Evolutionary conservation across 1,139 yeast species (phyloP).

Genomic region (Arxiozyma bovina): DNA sequence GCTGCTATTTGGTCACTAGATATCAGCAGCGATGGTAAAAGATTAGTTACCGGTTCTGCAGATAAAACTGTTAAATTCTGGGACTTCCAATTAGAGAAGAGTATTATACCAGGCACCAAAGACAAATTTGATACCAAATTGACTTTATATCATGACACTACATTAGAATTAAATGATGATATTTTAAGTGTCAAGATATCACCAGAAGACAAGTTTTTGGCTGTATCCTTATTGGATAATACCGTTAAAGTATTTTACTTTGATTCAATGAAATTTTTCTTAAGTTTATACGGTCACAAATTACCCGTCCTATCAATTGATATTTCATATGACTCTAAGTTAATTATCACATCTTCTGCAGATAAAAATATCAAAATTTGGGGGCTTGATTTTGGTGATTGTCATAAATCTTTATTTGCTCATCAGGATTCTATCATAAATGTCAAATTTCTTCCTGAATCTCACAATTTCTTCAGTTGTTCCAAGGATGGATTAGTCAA

Average conservation of each 20-base stretch:
- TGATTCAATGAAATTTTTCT: conserved; percentile 76
- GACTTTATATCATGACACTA: conserved; percentile 62
- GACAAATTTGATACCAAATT: conserved; percentile 44
- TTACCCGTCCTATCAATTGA: conserved; percentile 87
- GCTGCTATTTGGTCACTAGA: conserved; percentile 92
- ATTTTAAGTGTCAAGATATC: conserved; percentile 75
- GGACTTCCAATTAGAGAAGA: conserved; percentile 65
- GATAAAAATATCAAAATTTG: conserved; percentile 95
- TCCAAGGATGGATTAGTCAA: conserved; percentile 84
- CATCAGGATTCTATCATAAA: conserved; percentile 93
- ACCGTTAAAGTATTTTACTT: conserved; percentile 88
- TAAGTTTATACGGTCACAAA: conserved; percentile 91
- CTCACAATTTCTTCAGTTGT: conserved; percentile 83
- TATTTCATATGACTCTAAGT: conserved; percentile 77
- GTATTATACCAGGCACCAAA: conserved; percentile 58
- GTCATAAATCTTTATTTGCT: conserved; percentile 92
- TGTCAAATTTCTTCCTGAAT: conserved; percentile 71
- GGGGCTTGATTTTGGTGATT: conserved; percentile 98
- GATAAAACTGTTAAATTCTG: conserved; percentile 87
- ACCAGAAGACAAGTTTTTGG: conserved; percentile 67
- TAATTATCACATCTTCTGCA: conserved; percentile 86
- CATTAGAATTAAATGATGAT: conserved; percentile 80
- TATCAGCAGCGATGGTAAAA: conserved; percentile 74
- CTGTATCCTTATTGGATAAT: conserved; percentile 79
- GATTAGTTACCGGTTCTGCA: conserved; percentile 85